Evolutionary conservation across 129 eudicot species (phyloP), one percentile per base, ranked within the genome.

Genomic region (Centaurea solstitialis): DNA sequence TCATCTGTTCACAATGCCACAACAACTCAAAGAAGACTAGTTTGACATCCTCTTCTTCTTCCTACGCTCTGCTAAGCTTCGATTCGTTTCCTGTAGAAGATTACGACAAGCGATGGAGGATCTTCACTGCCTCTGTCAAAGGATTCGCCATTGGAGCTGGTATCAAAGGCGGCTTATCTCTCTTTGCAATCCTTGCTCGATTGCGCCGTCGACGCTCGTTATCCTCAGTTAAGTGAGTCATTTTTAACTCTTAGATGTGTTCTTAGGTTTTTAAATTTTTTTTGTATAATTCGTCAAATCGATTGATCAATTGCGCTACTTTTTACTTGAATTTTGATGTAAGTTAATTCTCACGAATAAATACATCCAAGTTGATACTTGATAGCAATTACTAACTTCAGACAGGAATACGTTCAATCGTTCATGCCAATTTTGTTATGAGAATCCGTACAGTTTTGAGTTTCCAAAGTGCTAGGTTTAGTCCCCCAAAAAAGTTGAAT

Each of bases 91-190:
- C 93, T 3, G 96, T 92, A 2, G 81, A 90, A 53, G 93, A 92
- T 70, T 92, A 91, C 12, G 95, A 93, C 79, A 91, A 87, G 79
- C 73, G 79, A 2, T 91, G 93, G 92, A 85, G 99, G 77, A 88
- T 95, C 0, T 81, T 87, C 59, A 85, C 89, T 3, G 98, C 99
- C 33, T 85, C 97, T 9, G 85, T 91, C 2, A 95, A 95, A 85
- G 99, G 99, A 28, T 95, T 95, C 82, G 86, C 89, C 59, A 95
- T 95, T 47, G 99, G 99, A 64, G 99, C 98, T 82, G 98, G 98
- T 28, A 83, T 95, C 45, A 95, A 93, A 89, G 99, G 99, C 75
- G 99, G 99, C 28, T 83, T 93, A 21, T 87, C 99, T 28, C 79
- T 95, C 47, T 95, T 95, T 83, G 93, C 98, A 30, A 59, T 95